Conservation (phyloP, 495 filamentous ascomycete genomes). For the Parathielavia hyrcaniae region DNA sequence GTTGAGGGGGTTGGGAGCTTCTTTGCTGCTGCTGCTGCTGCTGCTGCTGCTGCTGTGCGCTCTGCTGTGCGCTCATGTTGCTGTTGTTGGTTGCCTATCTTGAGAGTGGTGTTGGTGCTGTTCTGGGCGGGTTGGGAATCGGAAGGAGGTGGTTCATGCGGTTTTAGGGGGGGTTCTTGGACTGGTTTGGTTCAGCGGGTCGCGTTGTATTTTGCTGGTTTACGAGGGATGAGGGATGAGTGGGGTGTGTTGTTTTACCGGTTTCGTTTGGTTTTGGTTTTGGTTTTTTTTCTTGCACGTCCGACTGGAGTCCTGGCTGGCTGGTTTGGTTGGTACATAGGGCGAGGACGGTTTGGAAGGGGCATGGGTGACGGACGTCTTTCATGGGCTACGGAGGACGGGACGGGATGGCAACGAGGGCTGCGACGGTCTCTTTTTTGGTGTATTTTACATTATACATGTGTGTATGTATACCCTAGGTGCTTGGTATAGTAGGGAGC, state of each 20-base stretch:
- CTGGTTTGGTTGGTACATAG: neutral
- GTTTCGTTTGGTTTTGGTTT: neutral
- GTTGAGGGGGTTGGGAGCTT: neutral
- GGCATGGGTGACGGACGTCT: neutral
- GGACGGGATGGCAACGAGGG: too few relatives aligned
- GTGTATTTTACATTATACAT: neutral
- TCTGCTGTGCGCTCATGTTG: too few relatives aligned
- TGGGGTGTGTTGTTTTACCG: too few relatives aligned
- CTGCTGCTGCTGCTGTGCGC: too few relatives aligned
- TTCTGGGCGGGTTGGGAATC: neutral
- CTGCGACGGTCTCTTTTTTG: neutral
- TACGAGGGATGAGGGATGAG: too few relatives aligned
- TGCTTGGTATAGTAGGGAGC: neutral
- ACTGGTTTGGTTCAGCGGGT: too few relatives aligned
- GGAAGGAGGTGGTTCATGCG: neutral
- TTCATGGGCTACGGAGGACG: neutral
- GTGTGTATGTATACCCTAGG: constrained; percentile 10
- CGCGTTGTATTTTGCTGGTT: too few relatives aligned
- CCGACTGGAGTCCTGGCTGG: too few relatives aligned
- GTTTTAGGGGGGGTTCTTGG: too few relatives aligned
- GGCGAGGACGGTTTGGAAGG: neutral
- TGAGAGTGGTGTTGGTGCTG: neutral
- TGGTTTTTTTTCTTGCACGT: neutral
- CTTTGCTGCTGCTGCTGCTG: too few relatives aligned
- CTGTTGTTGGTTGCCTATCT: too few relatives aligned